Conservation (phyloP, 2,329 filamentous ascomycete genomes). For the Diaporthe nobilis region DNA sequence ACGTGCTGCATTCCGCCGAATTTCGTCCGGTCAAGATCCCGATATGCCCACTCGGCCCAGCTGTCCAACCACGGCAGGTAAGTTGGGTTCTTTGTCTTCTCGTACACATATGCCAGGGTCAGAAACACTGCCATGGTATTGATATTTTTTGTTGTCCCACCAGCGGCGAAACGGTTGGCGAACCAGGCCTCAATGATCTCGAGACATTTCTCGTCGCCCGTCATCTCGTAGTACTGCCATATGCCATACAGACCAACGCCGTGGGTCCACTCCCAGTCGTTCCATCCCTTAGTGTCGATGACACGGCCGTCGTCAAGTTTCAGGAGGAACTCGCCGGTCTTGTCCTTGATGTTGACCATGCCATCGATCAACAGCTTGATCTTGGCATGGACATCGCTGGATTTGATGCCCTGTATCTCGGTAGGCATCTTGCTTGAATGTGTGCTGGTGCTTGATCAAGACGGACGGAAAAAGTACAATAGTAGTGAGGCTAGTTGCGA, state of each 20-base stretch:
- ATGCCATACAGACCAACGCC: constrained; percentile 85
- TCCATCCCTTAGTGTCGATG: constrained; percentile 89
- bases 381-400: constrained; percentile 64
- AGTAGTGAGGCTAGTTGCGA: neutral
- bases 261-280: constrained; percentile 88
- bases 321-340: constrained; percentile 80
- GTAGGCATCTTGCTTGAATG: constrained; percentile 53
- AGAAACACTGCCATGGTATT: constrained; percentile 87
- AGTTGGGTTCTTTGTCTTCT: constrained; percentile 76
- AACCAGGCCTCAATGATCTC: constrained; percentile 83
- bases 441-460: neutral
- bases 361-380: constrained; percentile 80
- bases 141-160: constrained; percentile 86
- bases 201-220: constrained; percentile 71
- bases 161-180: constrained; percentile 74
- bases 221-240: constrained; percentile 85
- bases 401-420: constrained; percentile 61
- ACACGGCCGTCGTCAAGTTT: constrained; percentile 79
- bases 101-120: constrained; percentile 83
- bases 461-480: neutral
- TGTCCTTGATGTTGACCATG: constrained; percentile 83
- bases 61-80: constrained; percentile 84
- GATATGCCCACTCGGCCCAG: constrained; percentile 88
- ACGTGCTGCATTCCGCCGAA: constrained; percentile 82
- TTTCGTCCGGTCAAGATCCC: constrained; percentile 79